Percentiles rank a stretch among this genome's conserved stretches.
phyloP scores from a whole-genome alignment of 1,284 basidiomycete genomes.

The Mycosarcoma maydis region DNA sequence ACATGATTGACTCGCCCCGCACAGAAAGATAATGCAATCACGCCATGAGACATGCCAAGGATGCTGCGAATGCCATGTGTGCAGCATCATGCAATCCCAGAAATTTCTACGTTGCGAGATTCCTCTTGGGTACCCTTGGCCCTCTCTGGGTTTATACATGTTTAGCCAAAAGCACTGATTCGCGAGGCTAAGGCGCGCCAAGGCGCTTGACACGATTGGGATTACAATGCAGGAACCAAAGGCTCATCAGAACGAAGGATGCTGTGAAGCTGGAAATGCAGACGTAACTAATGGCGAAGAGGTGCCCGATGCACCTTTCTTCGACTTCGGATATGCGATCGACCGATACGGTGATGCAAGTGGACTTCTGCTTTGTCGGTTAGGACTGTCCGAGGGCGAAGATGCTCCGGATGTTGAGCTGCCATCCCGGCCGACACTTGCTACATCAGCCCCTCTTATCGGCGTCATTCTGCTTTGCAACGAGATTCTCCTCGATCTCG shows the following conservation, averaged over 20 bases:
- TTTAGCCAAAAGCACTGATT: no score
- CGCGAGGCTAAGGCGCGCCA: neutral
- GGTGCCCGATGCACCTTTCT: slow-evolving; percentile 10
- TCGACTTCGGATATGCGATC: slow-evolving; percentile 28
- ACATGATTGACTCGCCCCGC: slow-evolving; percentile 19
- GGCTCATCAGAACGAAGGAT: neutral
- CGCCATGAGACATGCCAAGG: slow-evolving; percentile 1
- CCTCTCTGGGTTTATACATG: neutral
- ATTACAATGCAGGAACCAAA: slow-evolving; percentile 2
- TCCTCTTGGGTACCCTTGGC: neutral
- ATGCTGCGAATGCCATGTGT: no score
- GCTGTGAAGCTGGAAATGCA: slow-evolving; percentile 1
- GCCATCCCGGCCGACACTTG: slow-evolving; percentile 2
- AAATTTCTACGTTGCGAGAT: no score
- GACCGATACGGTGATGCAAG: slow-evolving; percentile 29
- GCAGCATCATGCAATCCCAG: no score
- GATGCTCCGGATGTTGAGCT: slow-evolving; percentile 6
- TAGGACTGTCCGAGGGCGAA: slow-evolving; percentile 23
- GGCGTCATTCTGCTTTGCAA: slow-evolving; percentile 27
- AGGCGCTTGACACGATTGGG: neutral
- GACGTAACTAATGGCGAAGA: slow-evolving; percentile 23
- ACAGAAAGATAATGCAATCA: slow-evolving; percentile 5
- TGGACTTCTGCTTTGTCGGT: slow-evolving; percentile 20
- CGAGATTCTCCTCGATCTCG: slow-evolving; percentile 27
- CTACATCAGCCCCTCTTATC: neutral